phyloP scores from a whole-genome alignment of 1,139 yeast species.

The Yamadazyma songkhlaensis region DNA sequence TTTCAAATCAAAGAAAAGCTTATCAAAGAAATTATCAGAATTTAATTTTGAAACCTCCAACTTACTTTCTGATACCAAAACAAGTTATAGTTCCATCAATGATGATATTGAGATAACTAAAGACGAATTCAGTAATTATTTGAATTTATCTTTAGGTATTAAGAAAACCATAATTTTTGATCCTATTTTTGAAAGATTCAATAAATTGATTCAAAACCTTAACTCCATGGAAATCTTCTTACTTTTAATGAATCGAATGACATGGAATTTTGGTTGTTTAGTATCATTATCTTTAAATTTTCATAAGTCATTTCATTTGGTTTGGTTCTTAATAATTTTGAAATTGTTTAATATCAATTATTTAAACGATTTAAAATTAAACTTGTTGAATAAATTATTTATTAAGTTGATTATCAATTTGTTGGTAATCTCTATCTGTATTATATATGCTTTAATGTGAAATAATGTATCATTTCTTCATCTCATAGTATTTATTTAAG shows the following conservation, averaged over 20 bases:
- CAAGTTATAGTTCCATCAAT: conserved; percentile 6
- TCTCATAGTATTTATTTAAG: conserved; percentile 15
- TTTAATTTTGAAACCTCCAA: conserved; percentile 8
- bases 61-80: background rate
- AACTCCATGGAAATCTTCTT: conserved; percentile 7
- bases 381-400: conserved; percentile 7
- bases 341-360: conserved; percentile 16
- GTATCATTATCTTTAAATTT: conserved; percentile 9
- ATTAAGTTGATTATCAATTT: conserved; percentile 9
- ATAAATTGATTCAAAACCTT: conserved; percentile 9
- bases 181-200: conserved; percentile 16
- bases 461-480: conserved; percentile 1
- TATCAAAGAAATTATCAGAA: conserved; percentile 12
- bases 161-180: conserved; percentile 14
- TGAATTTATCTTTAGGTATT: conserved; percentile 12
- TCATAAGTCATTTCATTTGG: conserved; percentile 5
- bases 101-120: conserved; percentile 5
- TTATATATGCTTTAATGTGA: background rate
- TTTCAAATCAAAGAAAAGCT: conserved; percentile 3
- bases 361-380: conserved; percentile 9
- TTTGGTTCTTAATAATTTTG: conserved; percentile 8
- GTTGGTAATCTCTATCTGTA: conserved; percentile 10
- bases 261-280: conserved; percentile 12
- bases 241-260: conserved; percentile 8
- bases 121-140: conserved; percentile 12